Percentiles rank a stretch among this genome's conserved stretches.
Conservation (phyloP, 116 monocot species). For the Cymodocea nodosa region DNA sequence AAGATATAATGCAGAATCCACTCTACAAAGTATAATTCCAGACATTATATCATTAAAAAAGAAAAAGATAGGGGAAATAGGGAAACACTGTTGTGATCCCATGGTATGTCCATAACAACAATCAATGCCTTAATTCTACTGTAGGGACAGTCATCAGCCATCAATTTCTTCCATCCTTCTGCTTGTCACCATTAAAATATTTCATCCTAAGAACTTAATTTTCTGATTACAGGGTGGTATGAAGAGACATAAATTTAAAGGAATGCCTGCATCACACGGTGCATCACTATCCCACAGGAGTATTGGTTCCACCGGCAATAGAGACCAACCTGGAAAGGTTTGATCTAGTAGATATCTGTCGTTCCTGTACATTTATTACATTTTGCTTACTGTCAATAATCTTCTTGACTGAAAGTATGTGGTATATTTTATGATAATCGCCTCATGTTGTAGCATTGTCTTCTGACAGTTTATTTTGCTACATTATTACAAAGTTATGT, state of each 20-base stretch:
- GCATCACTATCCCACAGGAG: constrained; percentile 78
- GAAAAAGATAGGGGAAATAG: too few species aligned
- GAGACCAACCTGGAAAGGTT: constrained; percentile 97
- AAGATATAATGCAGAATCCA: too few species aligned
- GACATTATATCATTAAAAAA: too few species aligned
- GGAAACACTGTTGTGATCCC: too few species aligned
- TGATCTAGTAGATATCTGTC: background rate
- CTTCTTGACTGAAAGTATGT: background rate
- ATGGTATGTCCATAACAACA: too few species aligned
- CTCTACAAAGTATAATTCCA: too few species aligned
- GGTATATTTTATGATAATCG: too few species aligned
- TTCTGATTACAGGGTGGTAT: constrained; percentile 58
- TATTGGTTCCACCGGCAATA: constrained; percentile 85
- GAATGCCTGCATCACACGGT: constrained; percentile 92
- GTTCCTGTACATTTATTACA: background rate
- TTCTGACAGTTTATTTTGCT: too few species aligned
- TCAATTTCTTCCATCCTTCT: background rate
- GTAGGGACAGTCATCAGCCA: too few species aligned
- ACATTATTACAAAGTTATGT: too few species aligned
- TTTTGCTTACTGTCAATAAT: background rate
- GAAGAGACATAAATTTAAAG: constrained; percentile 73
- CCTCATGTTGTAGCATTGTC: too few species aligned
- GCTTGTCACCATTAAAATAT: background rate
- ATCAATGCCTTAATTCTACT: too few species aligned
- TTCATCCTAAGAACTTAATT: background rate